Percentiles rank a stretch among this genome's conserved stretches.
These are phyloP conservation scores for Arthrobotrys sinensis DNA, from an alignment of 2,329 filamentous ascomycete genomes.

Conservation along the genomic window DNA sequence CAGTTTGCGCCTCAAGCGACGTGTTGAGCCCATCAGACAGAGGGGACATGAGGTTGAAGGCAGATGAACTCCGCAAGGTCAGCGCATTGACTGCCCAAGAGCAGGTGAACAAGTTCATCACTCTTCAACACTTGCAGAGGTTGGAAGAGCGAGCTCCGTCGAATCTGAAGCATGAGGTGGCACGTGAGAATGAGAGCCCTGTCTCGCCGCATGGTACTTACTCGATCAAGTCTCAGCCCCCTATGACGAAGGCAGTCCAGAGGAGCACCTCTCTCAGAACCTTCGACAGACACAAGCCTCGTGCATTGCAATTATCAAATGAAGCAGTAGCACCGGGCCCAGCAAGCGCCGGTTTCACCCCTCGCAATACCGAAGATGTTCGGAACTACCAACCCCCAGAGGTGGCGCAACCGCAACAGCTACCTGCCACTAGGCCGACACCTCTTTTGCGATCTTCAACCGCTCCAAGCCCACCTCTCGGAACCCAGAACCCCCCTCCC, in stretches of 20 bases:
- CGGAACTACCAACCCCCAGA: conserved; percentile 44
- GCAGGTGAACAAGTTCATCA: conserved; percentile 91
- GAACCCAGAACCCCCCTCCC: conserved; percentile 45
- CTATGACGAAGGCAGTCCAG: conserved; percentile 55
- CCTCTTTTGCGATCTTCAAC: conserved; percentile 45
- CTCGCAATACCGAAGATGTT: conserved; percentile 50
- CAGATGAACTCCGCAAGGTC: conserved; percentile 79
- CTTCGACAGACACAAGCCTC: conserved; percentile 55
- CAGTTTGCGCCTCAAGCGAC: conserved; percentile 91
- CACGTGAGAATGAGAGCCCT: conserved; percentile 46
- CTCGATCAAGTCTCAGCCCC: conserved; percentile 47
- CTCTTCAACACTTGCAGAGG: conserved; percentile 81
- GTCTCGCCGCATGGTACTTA: conserved; percentile 50
- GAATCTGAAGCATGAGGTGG: conserved; percentile 47
- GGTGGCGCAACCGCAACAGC: conserved; percentile 20
- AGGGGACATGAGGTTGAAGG: conserved; percentile 74
- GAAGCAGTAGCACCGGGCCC: conserved; percentile 52
- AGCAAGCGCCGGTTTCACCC: conserved; percentile 53
- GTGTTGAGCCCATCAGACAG: conserved; percentile 80
- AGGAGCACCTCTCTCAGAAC: conserved; percentile 56
- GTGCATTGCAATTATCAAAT: conserved; percentile 50
- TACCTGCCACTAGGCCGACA: conserved; percentile 2
- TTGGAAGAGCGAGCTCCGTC: conserved; percentile 63
- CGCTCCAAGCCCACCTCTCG: conserved; percentile 51
- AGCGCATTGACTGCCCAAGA: conserved; percentile 86